Evolutionary conservation across 345 rosid genomes (phyloP), one percentile per base, ranked within the genome.

Genomic region (Heritiera littoralis): DNA sequence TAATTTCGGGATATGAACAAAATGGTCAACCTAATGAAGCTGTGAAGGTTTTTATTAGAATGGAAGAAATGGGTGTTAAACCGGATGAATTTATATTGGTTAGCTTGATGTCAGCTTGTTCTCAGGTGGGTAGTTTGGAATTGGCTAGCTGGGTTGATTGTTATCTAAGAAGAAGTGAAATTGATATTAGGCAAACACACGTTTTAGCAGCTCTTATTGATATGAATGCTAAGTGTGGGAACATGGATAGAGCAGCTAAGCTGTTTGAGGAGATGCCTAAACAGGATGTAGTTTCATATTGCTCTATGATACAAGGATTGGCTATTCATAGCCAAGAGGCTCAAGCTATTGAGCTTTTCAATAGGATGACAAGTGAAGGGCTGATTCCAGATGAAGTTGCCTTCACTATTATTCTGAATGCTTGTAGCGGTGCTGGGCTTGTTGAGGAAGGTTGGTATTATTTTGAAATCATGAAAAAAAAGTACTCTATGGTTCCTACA

Each of bases 181-280:
- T 86, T 9, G 86, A 88, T 72, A 80, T 80, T 49, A 32, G 83
- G 67, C 90, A 82, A 72, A 1, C 59, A 48, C 89, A 90, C 78
- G 88, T 94, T 72, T 18, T 82, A 56, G 89, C 93, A 23, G 93
- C 97, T 46, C 87, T 86, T 75, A 80, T 94, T 70, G 93, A 91
- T 78, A 94, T 94, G 98, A 89, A 92, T 81, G 91, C 91, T 0
- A 94, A 92, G 81, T 91, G 96, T 79, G 96, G 94, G 66, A 87
- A 88, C 84, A 77, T 69, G 55, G 35, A 69, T 43, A 43, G 73
- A 69, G 74, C 58, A 4, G 32, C 32, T 2, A 70, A 46, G 74
- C 49, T 70, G 52, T 70, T 70, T 70, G 74, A 70, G 56, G 10
- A 70, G 18, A 70, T 70, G n/a, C 74, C 56, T 70, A 70, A 70